A percentile compares a stretch with the other conserved stretches of the same genome.
phyloP scores from a whole-genome alignment of 2,329 filamentous ascomycete genomes.

The Stagonosporopsis vannaccii region DNA sequence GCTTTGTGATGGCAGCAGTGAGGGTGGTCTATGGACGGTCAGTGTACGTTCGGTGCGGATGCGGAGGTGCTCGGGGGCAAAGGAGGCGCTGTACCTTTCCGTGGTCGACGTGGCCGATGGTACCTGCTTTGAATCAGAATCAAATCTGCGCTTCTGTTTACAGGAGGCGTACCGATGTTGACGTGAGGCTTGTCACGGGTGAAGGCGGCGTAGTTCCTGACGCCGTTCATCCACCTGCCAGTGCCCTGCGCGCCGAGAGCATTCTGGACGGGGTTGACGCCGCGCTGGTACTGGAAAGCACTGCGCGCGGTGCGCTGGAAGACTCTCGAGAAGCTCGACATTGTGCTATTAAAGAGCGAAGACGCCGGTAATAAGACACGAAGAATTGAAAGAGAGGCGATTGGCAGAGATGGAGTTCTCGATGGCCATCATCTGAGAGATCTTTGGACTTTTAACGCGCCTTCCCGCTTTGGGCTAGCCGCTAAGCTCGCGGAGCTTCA shows the following conservation, averaged over 20 bases:
- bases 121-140: conserved; percentile 63
- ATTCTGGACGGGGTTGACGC: conserved; percentile 79
- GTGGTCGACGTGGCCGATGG: conserved; percentile 99
- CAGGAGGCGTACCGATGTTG: conserved; percentile 78
- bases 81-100: conserved; percentile 74
- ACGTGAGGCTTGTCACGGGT: conserved; percentile 96
- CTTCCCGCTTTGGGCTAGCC: conserved; percentile 3
- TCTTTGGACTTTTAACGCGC: conserved; percentile 12
- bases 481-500: conserved; percentile 7
- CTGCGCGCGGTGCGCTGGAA: conserved; percentile 83
- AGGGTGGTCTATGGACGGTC: conserved; percentile 78
- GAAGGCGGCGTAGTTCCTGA: conserved; percentile 71
- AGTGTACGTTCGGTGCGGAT: conserved; percentile 8
- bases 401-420: conserved; percentile 36
- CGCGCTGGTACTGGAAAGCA: conserved; percentile 70
- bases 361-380: conserved; percentile 31
- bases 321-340: conserved; percentile 83
- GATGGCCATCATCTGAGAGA: conserved; percentile 14
- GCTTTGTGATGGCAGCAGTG: conserved; percentile 98
- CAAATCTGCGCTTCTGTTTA: neutral
- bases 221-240: conserved; percentile 70
- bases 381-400: conserved; percentile 39
- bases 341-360: conserved; percentile 58
- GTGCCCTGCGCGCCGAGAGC: conserved; percentile 69
- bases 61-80: conserved; percentile 24